A percentile compares a stretch with the other conserved stretches of the same genome.
Conservation (phyloP, 495 filamentous ascomycete species). For the Pyrenula aspistea region DNA sequence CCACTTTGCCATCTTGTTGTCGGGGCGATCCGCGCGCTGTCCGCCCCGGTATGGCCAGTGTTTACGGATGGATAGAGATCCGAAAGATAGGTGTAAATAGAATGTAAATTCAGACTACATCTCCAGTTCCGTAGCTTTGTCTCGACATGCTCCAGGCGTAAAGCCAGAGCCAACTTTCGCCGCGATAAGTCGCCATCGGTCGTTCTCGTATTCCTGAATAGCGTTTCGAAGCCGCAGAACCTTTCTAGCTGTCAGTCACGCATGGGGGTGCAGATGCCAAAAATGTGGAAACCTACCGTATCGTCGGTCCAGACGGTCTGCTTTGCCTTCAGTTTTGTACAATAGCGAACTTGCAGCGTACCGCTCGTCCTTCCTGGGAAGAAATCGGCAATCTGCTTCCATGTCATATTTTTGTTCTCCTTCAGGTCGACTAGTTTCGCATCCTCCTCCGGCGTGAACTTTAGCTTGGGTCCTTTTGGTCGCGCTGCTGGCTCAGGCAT, state of each 20-base stretch:
- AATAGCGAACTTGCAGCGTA: slow-evolving; percentile 86
- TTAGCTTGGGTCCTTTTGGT: slow-evolving; percentile 74
- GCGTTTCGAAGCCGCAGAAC: slow-evolving; percentile 67
- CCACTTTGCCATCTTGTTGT: not conserved
- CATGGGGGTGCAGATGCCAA: not conserved
- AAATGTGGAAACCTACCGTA: slow-evolving; percentile 47
- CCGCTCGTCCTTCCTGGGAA: slow-evolving; percentile 81
- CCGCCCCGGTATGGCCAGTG: not conserved
- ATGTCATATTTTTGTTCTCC: slow-evolving; percentile 82
- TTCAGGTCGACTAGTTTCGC: slow-evolving; percentile 74
- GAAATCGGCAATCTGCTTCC: slow-evolving; percentile 93
- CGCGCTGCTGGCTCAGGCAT: slow-evolving; percentile 69
- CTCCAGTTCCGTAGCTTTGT: slow-evolving; percentile 54
- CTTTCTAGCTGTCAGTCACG: slow-evolving; percentile 31
- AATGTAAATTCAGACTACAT: not conserved
- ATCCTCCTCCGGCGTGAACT: slow-evolving; percentile 86
- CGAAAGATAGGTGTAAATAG: not conserved
- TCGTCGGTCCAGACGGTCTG: slow-evolving; percentile 87
- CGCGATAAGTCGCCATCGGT: slow-evolving; percentile 79
- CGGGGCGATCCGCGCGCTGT: not conserved
- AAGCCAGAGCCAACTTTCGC: slow-evolving; percentile 79
- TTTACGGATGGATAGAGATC: not conserved
- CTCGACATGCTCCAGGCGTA: slow-evolving; percentile 71
- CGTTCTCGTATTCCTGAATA: slow-evolving; percentile 77
- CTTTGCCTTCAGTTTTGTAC: slow-evolving; percentile 85